phyloP scores from a whole-genome alignment of 1,139 yeast species.

The Martiniozyma asiatica region DNA sequence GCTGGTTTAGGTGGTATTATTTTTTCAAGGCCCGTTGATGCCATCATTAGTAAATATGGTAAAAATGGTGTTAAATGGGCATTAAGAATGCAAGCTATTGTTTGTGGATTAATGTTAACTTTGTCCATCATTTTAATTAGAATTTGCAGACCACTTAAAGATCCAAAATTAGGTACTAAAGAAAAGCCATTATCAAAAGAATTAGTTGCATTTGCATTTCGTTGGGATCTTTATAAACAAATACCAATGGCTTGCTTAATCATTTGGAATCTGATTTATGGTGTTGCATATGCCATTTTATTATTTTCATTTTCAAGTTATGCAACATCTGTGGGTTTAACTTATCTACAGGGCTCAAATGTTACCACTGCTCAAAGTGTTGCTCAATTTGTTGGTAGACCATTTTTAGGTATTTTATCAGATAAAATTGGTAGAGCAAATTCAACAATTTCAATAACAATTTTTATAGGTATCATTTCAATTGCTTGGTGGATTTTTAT shows the following conservation, averaged over 20 bases:
- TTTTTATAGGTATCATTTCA: conserved; percentile 21
- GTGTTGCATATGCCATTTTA: conserved; percentile 38
- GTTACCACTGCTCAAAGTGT: conserved; percentile 53
- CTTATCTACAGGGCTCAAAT: conserved; percentile 42
- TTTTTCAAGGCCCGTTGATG: conserved; percentile 27
- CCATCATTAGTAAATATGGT: conserved; percentile 23
- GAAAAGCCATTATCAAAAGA: conserved; percentile 13
- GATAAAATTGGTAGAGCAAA: conserved; percentile 51
- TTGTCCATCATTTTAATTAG: conserved; percentile 32
- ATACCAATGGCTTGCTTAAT: conserved; percentile 32
- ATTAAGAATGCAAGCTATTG: conserved; percentile 43
- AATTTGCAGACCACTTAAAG: conserved; percentile 30
- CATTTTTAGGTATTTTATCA: conserved; percentile 44
- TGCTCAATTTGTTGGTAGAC: conserved; percentile 58
- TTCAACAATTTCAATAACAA: conserved; percentile 27
- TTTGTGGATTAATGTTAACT: conserved; percentile 25
- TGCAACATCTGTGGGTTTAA: conserved; percentile 47
- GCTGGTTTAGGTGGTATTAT: conserved; percentile 51
- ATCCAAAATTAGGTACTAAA: conserved; percentile 12
- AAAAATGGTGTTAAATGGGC: conserved; percentile 48
- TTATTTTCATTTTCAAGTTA: conserved; percentile 52
- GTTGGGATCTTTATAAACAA: conserved; percentile 9
- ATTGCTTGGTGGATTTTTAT: conserved; percentile 45
- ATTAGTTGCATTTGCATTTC: conserved; percentile 6
- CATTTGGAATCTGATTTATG: conserved; percentile 43